Conservation (phyloP, 805 yeast genomes). For the Candida suzukii region DNA sequence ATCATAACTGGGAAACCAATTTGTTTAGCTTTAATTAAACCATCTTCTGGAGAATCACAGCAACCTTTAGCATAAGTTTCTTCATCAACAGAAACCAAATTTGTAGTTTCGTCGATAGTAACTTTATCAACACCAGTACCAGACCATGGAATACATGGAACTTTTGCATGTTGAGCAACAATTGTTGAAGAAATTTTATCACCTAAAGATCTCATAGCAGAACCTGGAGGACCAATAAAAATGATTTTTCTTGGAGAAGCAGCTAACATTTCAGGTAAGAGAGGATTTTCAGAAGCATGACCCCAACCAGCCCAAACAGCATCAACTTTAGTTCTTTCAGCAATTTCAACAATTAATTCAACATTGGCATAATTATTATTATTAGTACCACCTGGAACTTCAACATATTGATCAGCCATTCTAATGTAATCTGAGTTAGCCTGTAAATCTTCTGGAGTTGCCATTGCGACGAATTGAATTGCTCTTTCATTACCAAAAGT, state of each 20-base stretch:
- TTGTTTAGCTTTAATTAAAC: conserved; percentile 71
- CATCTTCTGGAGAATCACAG: conserved; percentile 80
- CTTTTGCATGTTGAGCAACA: conserved; percentile 97
- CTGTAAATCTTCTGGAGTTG: conserved; percentile 97
- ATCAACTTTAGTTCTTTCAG: conserved; percentile 93
- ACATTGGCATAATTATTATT: conserved; percentile 98
- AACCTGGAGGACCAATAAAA: conserved; percentile 98
- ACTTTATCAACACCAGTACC: conserved; percentile 95
- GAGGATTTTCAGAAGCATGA: conserved; percentile 98
- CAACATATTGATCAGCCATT: conserved; percentile 98
- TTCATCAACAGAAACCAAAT: conserved; percentile 84
- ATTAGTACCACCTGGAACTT: conserved; percentile 99
- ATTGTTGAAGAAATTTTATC: conserved; percentile 97
- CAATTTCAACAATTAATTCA: conserved; percentile 92
- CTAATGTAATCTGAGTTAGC: conserved; percentile 97
- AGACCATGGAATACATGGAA: conserved; percentile 99
- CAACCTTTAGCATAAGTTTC: conserved; percentile 84
- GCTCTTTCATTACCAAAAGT: conserved; percentile 96
- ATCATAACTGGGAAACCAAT: conserved; percentile 99
- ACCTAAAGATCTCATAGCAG: conserved; percentile 99
- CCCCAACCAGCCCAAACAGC: conserved; percentile 99
- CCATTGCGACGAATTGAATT: conserved; percentile 95
- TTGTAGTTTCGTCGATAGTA: conserved; percentile 54
- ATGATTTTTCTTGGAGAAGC: conserved; percentile 85
- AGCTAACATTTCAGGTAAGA: conserved; percentile 88